Evolutionary conservation across 306 rosid genomes (phyloP).

Genomic region (Arachis hypogaea): DNA sequence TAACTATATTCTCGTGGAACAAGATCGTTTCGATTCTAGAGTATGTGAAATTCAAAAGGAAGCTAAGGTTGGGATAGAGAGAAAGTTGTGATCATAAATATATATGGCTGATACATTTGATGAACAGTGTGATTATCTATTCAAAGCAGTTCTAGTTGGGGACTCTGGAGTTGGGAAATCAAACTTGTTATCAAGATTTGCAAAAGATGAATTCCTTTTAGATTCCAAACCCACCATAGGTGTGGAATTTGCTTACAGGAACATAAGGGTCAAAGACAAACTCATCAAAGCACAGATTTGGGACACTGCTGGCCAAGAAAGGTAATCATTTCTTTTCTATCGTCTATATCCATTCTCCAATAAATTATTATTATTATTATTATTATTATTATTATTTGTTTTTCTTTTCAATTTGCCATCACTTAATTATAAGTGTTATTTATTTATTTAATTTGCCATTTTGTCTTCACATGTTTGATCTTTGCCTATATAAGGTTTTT

Average conservation of each 20-base stretch:
- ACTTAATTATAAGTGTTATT: not conserved
- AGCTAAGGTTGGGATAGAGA: not conserved
- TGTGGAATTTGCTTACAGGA: constrained; percentile 91
- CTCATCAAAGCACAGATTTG: constrained; percentile 93
- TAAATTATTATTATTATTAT: not conserved
- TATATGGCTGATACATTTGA: constrained; percentile 72
- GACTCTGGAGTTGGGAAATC: constrained; percentile 96
- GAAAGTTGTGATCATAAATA: not conserved
- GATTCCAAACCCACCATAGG: constrained; percentile 95
- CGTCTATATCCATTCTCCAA: too few relatives aligned
- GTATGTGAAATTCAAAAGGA: not conserved
- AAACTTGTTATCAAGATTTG: constrained; percentile 78
- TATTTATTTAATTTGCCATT: not conserved
- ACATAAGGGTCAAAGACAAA: constrained; percentile 65
- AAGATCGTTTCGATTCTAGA: too few relatives aligned
- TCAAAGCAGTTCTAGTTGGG: constrained; percentile 79
- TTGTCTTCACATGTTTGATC: constrained; percentile 13
- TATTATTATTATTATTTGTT: not conserved
- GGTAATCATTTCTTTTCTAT: constrained; percentile 44
- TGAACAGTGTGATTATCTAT: constrained; percentile 87
- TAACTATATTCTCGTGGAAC: too few relatives aligned
- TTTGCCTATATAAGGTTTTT: not conserved
- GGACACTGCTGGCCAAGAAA: constrained; percentile 99
- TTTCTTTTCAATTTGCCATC: not conserved
- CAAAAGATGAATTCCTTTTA: constrained; percentile 71